Evolutionary conservation across 176 grass and related monocot species (phyloP).

Genomic region (Zea mays): DNA sequence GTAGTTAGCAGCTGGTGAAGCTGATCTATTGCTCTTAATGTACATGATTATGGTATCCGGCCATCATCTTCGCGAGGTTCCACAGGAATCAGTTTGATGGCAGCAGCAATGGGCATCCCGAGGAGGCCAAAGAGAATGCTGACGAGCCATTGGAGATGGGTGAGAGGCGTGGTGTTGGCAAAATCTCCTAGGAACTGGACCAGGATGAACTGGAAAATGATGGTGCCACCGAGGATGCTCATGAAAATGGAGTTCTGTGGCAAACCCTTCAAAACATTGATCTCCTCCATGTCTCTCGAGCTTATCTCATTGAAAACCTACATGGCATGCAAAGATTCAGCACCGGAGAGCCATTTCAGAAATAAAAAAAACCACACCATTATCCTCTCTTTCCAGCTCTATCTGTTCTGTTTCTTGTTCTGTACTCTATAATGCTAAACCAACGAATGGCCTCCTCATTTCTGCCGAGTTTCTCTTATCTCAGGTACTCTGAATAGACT

Average conservation of each 20-base stretch:
- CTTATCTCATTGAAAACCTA: conserved; percentile 93
- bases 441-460: background rate
- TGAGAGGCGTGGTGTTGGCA: conserved; percentile 68
- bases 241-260: conserved; percentile 67
- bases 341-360: background rate
- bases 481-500: background rate
- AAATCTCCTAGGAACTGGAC: conserved; percentile 90
- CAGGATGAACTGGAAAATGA: conserved; percentile 75
- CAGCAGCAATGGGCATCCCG: conserved; percentile 85
- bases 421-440: background rate
- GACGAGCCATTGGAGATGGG: conserved; percentile 51
- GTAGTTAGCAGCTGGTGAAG: background rate
- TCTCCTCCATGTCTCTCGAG: conserved; percentile 86
- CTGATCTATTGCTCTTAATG: background rate
- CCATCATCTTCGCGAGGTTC: conserved; percentile 25
- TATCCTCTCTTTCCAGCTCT: conserved; percentile 5
- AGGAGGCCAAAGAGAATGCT: conserved; percentile 67
- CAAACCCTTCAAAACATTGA: conserved; percentile 68
- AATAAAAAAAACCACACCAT: background rate
- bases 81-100: conserved; percentile 63
- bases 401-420: background rate
- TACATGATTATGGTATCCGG: conserved; percentile 2
- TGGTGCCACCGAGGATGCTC: conserved; percentile 58
- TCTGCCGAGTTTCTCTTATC: background rate
- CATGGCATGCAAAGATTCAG: conserved; percentile 22